Evolutionary conservation across 2,329 filamentous ascomycete species (phyloP).

Genomic region (Raffaelea albimanens): DNA sequence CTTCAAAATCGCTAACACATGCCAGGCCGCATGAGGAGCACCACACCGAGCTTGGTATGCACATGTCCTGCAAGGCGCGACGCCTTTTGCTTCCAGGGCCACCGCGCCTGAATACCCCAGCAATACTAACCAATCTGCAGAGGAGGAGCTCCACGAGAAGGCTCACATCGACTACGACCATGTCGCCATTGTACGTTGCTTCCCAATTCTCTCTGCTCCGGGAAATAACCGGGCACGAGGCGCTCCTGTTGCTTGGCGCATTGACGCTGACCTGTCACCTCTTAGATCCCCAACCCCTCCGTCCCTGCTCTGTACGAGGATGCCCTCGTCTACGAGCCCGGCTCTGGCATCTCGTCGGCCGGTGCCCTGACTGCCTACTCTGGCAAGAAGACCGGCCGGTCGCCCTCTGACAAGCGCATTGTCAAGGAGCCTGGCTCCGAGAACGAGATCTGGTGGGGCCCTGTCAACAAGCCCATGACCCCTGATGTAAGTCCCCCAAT

Average conservation of each 20-base stretch:
- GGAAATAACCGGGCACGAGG: no score
- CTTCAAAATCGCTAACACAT: constrained; percentile 17
- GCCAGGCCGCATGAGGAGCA: constrained; percentile 62
- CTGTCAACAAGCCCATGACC: constrained; percentile 98
- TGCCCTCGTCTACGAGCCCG: constrained; percentile 93
- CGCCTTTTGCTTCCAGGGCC: no score
- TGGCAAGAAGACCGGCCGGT: constrained; percentile 94
- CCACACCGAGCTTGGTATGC: constrained; percentile 79
- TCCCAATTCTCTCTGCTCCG: background rate
- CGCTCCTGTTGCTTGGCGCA: background rate
- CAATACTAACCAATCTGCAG: constrained; percentile 19
- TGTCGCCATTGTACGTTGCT: constrained; percentile 76
- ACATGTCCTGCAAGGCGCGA: background rate
- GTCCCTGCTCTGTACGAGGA: constrained; percentile 97
- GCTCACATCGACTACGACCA: constrained; percentile 99
- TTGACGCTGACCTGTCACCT: background rate
- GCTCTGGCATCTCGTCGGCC: constrained; percentile 91
- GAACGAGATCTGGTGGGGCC: constrained; percentile 96
- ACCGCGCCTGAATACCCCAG: no score
- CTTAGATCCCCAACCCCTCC: constrained; percentile 75
- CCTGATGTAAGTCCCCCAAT: constrained; percentile 64
- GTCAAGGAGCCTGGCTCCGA: constrained; percentile 86
- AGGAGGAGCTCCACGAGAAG: constrained; percentile 94
- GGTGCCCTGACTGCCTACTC: constrained; percentile 96
- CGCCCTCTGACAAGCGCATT: constrained; percentile 93